Conservation (phyloP, 169 alveolate genomes). For the Plasmodium chabaudi region DNA sequence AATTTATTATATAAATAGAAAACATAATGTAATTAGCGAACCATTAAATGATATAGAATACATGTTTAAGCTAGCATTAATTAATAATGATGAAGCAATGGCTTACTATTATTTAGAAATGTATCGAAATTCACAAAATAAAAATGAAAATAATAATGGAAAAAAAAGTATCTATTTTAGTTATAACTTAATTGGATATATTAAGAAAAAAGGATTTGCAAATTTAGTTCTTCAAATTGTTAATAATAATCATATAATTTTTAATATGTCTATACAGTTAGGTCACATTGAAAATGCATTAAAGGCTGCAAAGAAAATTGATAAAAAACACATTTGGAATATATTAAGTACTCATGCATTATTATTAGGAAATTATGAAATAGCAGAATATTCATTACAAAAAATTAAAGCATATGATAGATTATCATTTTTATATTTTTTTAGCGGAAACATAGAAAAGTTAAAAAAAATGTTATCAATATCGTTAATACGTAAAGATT, state of each 20-base stretch:
- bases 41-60: conserved; percentile 46
- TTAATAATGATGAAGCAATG: conserved; percentile 45
- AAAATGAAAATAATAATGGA: neutral
- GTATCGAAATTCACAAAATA: neutral
- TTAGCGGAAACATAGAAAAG: conserved; percentile 88
- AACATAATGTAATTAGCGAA: conserved; percentile 20
- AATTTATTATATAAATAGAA: conserved; percentile 40
- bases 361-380: conserved; percentile 88
- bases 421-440: conserved; percentile 88
- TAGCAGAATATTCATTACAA: conserved; percentile 91
- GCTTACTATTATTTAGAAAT: conserved; percentile 55
- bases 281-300: conserved; percentile 81
- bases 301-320: conserved; percentile 80
- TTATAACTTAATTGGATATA: conserved; percentile 79
- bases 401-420: conserved; percentile 90
- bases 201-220: conserved; percentile 80
- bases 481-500: conserved; percentile 82
- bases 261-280: conserved; percentile 78
- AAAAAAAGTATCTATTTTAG: conserved; percentile 77
- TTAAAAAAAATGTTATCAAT: conserved; percentile 82
- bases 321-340: conserved; percentile 81
- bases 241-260: conserved; percentile 79
- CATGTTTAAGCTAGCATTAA: conserved; percentile 27
- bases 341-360: conserved; percentile 81
- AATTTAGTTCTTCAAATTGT: conserved; percentile 81